Evolutionary conservation across 441 rosid genomes (phyloP), one percentile per base, ranked within the genome.

Genomic region (Populus hybrid): DNA sequence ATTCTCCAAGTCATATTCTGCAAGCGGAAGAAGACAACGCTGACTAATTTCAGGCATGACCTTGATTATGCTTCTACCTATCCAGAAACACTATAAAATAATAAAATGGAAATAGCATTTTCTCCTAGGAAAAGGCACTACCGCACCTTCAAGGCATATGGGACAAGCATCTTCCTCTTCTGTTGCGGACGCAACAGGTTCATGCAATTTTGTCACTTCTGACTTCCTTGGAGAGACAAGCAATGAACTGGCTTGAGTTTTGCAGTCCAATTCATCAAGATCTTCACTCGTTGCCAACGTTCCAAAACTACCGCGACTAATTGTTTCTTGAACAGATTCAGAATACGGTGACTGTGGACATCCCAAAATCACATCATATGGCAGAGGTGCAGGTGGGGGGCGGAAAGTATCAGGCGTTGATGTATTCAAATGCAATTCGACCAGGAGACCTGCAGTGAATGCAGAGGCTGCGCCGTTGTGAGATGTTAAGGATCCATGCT

Each of bases 111-210:
- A 23, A 42, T 12, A 38, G 14, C 61, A 64, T 42, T 42, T 66
- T 74, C 30, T 34, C 68, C 59, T 20, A 46, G 7, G 21, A 18
- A 40, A 68, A 73, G 76, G 38, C 73, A 68, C 16, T 20, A 63
- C 30, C 68, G 16, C 80, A 95, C 99, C 99, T 89, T 95, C 99
- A 77, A 95, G 90, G 85, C 99, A 95, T 69, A 90, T 95, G 54
- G 98, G 99, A 78, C 99, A 95, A 59, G 82, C 87, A 81, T 95
- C 98, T 82, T 90, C 97, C 82, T 92, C 98, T 84, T 85, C 88
- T 87, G 81, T 78, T 72, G 85, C 79, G 73, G 70, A 86, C 9
- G 72, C 72, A 34, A 77, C 42, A 80, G 86, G 82, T 85, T 84
- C 80, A 26, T 85, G 87, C 77, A 83, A 65, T 83, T 87, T 80